A percentile compares a stretch with the other conserved stretches of the same genome.
These are phyloP conservation scores for Leccinum uliginosum DNA, from an alignment of 768 basidiomycete genomes.

Conservation along the genomic window DNA sequence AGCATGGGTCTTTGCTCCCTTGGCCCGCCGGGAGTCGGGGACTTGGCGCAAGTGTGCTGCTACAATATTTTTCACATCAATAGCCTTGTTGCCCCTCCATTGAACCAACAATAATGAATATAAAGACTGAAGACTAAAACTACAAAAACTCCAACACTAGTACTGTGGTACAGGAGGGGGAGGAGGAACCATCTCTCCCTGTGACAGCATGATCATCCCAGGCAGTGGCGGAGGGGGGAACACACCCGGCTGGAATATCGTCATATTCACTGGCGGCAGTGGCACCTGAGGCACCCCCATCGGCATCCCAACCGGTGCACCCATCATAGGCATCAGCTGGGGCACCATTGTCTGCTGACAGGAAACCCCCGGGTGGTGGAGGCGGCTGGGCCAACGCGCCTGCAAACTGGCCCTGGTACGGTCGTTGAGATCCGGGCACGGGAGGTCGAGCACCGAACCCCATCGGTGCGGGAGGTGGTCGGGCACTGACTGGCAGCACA, in stretches of 20 bases:
- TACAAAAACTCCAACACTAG: slow-evolving; percentile 8
- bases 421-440: slow-evolving; percentile 48
- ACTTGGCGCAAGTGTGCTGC: too few relatives aligned
- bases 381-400: slow-evolving; percentile 80
- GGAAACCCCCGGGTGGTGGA: slow-evolving; percentile 21
- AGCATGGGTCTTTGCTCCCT: too few relatives aligned
- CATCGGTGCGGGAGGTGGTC: slow-evolving; percentile 73
- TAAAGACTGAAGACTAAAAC: too few relatives aligned
- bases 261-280: slow-evolving; percentile 34
- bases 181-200: slow-evolving; percentile 38
- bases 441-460: slow-evolving; percentile 37
- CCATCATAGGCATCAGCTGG: slow-evolving; percentile 28
- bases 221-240: slow-evolving; percentile 62
- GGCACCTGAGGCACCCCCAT: slow-evolving; percentile 32
- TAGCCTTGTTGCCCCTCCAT: too few relatives aligned
- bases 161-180: slow-evolving; percentile 40
- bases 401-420: slow-evolving; percentile 91
- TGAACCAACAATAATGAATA: too few relatives aligned
- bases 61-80: too few relatives aligned
- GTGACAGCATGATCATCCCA: slow-evolving; percentile 45
- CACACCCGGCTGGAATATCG: slow-evolving; percentile 40
- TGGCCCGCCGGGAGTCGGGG: too few relatives aligned
- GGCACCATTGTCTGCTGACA: slow-evolving; percentile 41
- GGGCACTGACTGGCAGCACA: slow-evolving; percentile 71
- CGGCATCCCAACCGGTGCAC: slow-evolving; percentile 26